Base-by-base conservation (phyloP, 306 rosid genomes). In the Cucumis sativus region DNA sequence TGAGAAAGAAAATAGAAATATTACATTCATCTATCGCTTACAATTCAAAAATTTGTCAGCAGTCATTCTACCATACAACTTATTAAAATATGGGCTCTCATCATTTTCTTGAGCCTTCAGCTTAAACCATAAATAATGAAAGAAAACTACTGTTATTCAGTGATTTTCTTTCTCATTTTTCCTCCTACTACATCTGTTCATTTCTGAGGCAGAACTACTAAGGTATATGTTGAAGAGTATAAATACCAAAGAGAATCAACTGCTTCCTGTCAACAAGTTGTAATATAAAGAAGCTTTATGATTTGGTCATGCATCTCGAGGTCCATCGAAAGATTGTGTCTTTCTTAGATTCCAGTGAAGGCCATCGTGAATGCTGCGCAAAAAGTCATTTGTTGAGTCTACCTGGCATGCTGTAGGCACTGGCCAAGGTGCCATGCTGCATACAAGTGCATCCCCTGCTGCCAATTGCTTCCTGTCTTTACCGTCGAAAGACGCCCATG, bases 391-490 rank as follows among this genome's bases (percentile, higher is more conserved):
- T 4, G 99, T 95, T 20, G 99, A 92, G 86, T 95, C 99, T 76
- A 78, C 88, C 56, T 71, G 80, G 83, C 97, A 95, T 1, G 97
- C 97, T 6, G 97, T 95, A 54, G 99, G 98, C 81, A 95, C 99
- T 5, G 99, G 99, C 97, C 99, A 95, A 1, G 91, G 93, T 18
- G 99, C 99, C 97, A 95, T 92, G 84, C 96, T 92, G 88, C 97
- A 92, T 11, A 92, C 92, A 14, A 95, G 92, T 40, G 99, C 98
- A 71, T 95, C 97, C 21, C 99, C 99, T 2, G 99, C 91, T 23
- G 83, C 89, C 79, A 95, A 60, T 79, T 84, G 86, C 70, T 91
- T 92, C 90, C 98, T 84, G 88, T 87, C 90, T 84, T 92, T 95
- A 20, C 99, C 99, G 49, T 95, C 99, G 78, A 95, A 95, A 3